These are phyloP conservation scores for Ehretia macrophylla DNA, from an alignment of 257 asterid genomes.

Conservation along the genomic window DNA sequence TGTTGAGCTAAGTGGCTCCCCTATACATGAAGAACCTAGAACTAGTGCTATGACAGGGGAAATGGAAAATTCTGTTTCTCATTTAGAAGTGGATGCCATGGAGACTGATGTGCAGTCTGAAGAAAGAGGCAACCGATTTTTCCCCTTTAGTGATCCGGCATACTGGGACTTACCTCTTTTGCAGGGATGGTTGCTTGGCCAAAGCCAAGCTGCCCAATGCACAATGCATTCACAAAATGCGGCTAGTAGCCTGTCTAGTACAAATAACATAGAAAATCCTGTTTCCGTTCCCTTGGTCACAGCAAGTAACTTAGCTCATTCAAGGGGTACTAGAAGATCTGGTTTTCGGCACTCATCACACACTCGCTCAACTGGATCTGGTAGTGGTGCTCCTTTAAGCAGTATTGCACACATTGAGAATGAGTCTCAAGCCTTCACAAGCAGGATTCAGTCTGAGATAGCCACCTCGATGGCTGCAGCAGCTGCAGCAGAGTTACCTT, in stretches of 20 bases:
- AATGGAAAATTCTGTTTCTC: slow-evolving; percentile 38
- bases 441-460: slow-evolving; percentile 78
- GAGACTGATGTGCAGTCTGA: slow-evolving; percentile 65
- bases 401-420: slow-evolving; percentile 40
- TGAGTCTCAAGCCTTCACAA: slow-evolving; percentile 50
- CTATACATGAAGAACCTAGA: slow-evolving; percentile 53
- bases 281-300: slow-evolving; percentile 27
- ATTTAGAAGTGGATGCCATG: slow-evolving; percentile 55
- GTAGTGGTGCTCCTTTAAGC: slow-evolving; percentile 43
- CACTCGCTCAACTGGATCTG: slow-evolving; percentile 40
- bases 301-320: slow-evolving; percentile 34
- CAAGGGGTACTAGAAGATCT: slow-evolving; percentile 60
- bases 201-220: slow-evolving; percentile 83
- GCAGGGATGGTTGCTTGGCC: slow-evolving; percentile 98
- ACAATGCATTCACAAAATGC: slow-evolving; percentile 50
- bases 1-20: slow-evolving; percentile 45
- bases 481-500: slow-evolving; percentile 92
- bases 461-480: slow-evolving; percentile 87
- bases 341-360: slow-evolving; percentile 68
- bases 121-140: slow-evolving; percentile 57
- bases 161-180: slow-evolving; percentile 93
- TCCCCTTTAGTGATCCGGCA: slow-evolving; percentile 81
- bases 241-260: slow-evolving; percentile 38
- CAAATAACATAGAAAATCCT: slow-evolving; percentile 41
- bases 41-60: slow-evolving; percentile 39